Conservation (phyloP, 2,329 filamentous ascomycete genomes). For the Truncatella angustata region DNA sequence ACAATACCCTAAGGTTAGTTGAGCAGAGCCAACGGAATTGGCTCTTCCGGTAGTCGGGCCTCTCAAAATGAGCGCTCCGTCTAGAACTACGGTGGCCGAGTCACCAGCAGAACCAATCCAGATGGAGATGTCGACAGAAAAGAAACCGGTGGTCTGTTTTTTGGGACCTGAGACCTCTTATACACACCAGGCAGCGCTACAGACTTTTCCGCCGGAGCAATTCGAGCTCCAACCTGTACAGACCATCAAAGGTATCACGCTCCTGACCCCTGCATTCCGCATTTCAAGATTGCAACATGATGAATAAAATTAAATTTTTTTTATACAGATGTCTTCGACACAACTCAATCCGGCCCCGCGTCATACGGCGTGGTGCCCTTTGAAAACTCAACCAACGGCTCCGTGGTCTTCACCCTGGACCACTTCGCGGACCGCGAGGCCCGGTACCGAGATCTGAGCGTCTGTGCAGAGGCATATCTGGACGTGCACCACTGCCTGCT, state of each 20-base stretch:
- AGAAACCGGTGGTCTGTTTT: slow-evolving; percentile 45
- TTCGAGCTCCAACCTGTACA: slow-evolving; percentile 49
- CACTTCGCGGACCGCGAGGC: slow-evolving; percentile 73
- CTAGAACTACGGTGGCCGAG: not conserved
- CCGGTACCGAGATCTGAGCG: slow-evolving; percentile 65
- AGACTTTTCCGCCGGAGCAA: slow-evolving; percentile 45
- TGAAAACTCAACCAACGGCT: slow-evolving; percentile 94
- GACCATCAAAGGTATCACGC: slow-evolving; percentile 50
- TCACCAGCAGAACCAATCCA: not conserved
- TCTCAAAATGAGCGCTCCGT: no score
- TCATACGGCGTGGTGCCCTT: slow-evolving; percentile 84
- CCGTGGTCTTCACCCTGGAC: slow-evolving; percentile 86
- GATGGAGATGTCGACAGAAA: not conserved
- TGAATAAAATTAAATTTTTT: no score
- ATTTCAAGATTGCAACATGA: no score
- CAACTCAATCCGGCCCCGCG: slow-evolving; percentile 65
- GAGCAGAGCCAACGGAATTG: no score
- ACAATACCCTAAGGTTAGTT: no score
- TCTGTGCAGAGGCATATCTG: slow-evolving; percentile 83
- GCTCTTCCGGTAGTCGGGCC: no score
- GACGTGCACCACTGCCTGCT: slow-evolving; percentile 86
- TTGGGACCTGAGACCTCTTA: slow-evolving; percentile 49
- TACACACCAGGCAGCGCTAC: slow-evolving; percentile 47
- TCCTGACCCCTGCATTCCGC: no score
- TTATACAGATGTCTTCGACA: slow-evolving; percentile 71